A percentile compares a stretch with the other conserved stretches of the same genome.
Evolutionary conservation across 306 rosid species (phyloP).

Genomic region (Prinsepia uniflora): DNA sequence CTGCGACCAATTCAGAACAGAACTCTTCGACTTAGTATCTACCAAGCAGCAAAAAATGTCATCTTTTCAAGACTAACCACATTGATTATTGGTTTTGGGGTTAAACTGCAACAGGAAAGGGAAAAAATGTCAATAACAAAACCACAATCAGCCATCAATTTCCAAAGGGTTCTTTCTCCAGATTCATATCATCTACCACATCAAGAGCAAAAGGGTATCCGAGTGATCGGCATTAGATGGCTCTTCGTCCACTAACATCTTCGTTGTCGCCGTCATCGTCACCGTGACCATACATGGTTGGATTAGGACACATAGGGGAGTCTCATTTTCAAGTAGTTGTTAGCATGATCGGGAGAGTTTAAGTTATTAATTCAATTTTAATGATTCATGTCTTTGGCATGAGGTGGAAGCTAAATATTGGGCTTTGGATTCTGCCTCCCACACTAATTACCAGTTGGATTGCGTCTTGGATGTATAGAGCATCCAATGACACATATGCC

Average conservation of each 20-base stretch:
- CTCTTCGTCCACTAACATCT: neutral
- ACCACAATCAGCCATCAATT: slow-evolving; percentile 16
- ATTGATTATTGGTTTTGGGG: slow-evolving; percentile 24
- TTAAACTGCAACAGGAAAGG: slow-evolving; percentile 12
- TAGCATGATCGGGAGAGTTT: slow-evolving; percentile 36
- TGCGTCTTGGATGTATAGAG: slow-evolving; percentile 64
- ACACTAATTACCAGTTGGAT: slow-evolving; percentile 42
- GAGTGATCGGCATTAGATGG: slow-evolving; percentile 11
- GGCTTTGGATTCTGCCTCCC: slow-evolving; percentile 84
- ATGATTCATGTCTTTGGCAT: slow-evolving; percentile 38
- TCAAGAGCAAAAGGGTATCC: slow-evolving; percentile 19
- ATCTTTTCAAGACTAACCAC: slow-evolving; percentile 44
- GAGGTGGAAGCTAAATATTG: slow-evolving; percentile 46
- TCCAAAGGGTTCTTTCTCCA: slow-evolving; percentile 17
- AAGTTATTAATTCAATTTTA: slow-evolving; percentile 25
- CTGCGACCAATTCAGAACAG: slow-evolving; percentile 50
- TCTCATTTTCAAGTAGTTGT: slow-evolving; percentile 22
- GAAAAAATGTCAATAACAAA: slow-evolving; percentile 18
- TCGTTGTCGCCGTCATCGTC: neutral
- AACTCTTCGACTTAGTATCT: slow-evolving; percentile 39
- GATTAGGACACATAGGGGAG: slow-evolving; percentile 19
- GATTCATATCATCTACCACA: slow-evolving; percentile 13
- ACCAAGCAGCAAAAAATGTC: slow-evolving; percentile 6
- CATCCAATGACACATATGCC: slow-evolving; percentile 66
- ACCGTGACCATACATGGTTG: slow-evolving; percentile 23